Conservation (phyloP, 2,329 filamentous ascomycete species). For the Aphanoascus verrucosus region DNA sequence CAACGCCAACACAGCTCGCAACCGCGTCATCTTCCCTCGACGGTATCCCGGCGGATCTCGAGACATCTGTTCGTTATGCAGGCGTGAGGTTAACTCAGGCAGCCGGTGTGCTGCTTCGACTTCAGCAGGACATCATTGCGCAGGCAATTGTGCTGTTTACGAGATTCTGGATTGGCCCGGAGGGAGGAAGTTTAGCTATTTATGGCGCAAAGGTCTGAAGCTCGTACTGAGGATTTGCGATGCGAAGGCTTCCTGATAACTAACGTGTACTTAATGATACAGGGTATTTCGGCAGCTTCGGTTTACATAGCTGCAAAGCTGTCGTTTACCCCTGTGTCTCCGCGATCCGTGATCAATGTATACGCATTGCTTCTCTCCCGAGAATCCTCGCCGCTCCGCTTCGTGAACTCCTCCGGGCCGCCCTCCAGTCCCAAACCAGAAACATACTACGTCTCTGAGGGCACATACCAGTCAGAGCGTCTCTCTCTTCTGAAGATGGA, state of each 20-base stretch:
- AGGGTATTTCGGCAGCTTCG: slow-evolving; percentile 72
- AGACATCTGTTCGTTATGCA: slow-evolving; percentile 37
- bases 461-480: slow-evolving; percentile 56
- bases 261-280: slow-evolving; percentile 3
- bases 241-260: background rate
- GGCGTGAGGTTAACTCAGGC: slow-evolving; percentile 38
- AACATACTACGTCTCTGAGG: slow-evolving; percentile 61
- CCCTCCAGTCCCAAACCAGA: slow-evolving; percentile 36
- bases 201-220: slow-evolving; percentile 33
- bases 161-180: slow-evolving; percentile 59
- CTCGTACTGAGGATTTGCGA: background rate
- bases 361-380: slow-evolving; percentile 68
- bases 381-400: slow-evolving; percentile 44
- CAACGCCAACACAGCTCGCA: slow-evolving; percentile 36
- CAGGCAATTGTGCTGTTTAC: slow-evolving; percentile 74
- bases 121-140: slow-evolving; percentile 77
- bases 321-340: slow-evolving; percentile 62
- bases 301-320: slow-evolving; percentile 77
- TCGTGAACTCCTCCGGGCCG: slow-evolving; percentile 25
- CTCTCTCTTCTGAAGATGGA: slow-evolving; percentile 61
- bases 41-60: slow-evolving; percentile 33
- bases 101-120: slow-evolving; percentile 58
- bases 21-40: slow-evolving; percentile 37
- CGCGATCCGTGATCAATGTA: slow-evolving; percentile 71
- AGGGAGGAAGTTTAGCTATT: slow-evolving; percentile 36